These are phyloP conservation scores for Penicillium egyptiacum DNA, from an alignment of 495 filamentous ascomycete species.

Conservation along the genomic window DNA sequence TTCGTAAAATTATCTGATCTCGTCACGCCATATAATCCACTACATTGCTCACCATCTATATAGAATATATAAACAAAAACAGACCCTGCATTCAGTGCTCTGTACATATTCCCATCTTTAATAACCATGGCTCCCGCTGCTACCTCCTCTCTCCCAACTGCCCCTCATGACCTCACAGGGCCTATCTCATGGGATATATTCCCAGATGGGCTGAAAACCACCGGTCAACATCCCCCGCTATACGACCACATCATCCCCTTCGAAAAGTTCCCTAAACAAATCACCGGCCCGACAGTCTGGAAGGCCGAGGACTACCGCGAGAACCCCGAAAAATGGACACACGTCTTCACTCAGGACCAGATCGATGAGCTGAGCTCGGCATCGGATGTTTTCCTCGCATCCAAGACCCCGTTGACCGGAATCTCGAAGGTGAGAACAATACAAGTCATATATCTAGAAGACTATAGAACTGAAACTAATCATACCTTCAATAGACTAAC, in stretches of 20 bases:
- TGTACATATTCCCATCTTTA: background rate
- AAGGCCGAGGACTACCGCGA: slow-evolving; percentile 63
- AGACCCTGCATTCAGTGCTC: background rate
- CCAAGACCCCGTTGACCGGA: slow-evolving; percentile 63
- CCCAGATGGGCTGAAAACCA: slow-evolving; percentile 59
- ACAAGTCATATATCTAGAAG: background rate
- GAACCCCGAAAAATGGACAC: slow-evolving; percentile 71
- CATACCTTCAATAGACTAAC: slow-evolving; percentile 18
- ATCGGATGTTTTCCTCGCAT: slow-evolving; percentile 64
- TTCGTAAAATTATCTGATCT: background rate
- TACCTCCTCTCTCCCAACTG: slow-evolving; percentile 28
- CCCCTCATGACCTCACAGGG: slow-evolving; percentile 34
- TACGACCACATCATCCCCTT: slow-evolving; percentile 66
- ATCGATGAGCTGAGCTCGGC: slow-evolving; percentile 63
- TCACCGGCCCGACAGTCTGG: slow-evolving; percentile 76
- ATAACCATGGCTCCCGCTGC: slow-evolving; percentile 35
- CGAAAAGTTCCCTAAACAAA: slow-evolving; percentile 65
- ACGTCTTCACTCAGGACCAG: slow-evolving; percentile 62
- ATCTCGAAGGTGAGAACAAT: slow-evolving; percentile 56
- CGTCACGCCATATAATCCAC: slow-evolving; percentile 30
- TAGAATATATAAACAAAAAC: slow-evolving; percentile 24
- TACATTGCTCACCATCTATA: slow-evolving; percentile 23
- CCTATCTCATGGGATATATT: slow-evolving; percentile 38
- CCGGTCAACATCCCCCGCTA: slow-evolving; percentile 72
- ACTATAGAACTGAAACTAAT: background rate